Percentiles rank a stretch among this genome's conserved stretches.
Evolutionary conservation across 2,329 filamentous ascomycete species (phyloP).

Genomic region (Fusarium scirpi): DNA sequence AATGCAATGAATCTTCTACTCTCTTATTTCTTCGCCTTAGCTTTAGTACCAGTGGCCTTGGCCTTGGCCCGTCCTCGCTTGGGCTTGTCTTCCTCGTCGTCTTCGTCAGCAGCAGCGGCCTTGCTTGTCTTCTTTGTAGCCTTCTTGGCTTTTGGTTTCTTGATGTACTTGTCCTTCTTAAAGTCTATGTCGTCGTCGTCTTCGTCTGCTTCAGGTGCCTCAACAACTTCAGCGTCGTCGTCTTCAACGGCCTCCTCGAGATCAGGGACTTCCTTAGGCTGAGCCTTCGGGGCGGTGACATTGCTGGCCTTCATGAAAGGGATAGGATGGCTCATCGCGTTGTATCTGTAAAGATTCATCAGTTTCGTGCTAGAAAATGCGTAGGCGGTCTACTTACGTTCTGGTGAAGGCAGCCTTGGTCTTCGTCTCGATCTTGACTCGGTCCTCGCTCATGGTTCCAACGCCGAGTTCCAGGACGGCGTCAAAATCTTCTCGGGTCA

Average conservation of each 20-base stretch:
- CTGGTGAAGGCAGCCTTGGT: slow-evolving; percentile 92
- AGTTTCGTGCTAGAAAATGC: neutral
- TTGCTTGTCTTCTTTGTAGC: slow-evolving; percentile 58
- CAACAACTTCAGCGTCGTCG: slow-evolving; percentile 76
- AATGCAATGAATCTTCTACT: neutral
- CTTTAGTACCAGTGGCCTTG: slow-evolving; percentile 57
- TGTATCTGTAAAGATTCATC: slow-evolving; percentile 72
- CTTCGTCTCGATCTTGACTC: slow-evolving; percentile 82
- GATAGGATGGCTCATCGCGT: slow-evolving; percentile 84
- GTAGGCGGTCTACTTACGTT: slow-evolving; percentile 68
- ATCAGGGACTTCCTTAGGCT: slow-evolving; percentile 83
- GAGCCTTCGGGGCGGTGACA: slow-evolving; percentile 77
- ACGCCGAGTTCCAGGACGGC: slow-evolving; percentile 91
- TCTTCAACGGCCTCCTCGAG: slow-evolving; percentile 97
- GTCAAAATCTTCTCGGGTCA: slow-evolving; percentile 96
- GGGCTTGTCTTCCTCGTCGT: slow-evolving; percentile 60
- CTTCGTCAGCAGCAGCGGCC: slow-evolving; percentile 60
- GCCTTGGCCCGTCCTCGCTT: slow-evolving; percentile 61
- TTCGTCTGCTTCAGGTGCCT: slow-evolving; percentile 71
- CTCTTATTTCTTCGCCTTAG: slow-evolving; percentile 61
- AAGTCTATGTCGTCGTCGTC: slow-evolving; percentile 81
- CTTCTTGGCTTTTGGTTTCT: slow-evolving; percentile 81
- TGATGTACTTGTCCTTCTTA: slow-evolving; percentile 96
- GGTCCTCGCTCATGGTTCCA: slow-evolving; percentile 81
- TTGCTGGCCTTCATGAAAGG: slow-evolving; percentile 96